Base-by-base conservation (phyloP, 495 filamentous ascomycete genomes). In the Aspergillus indologenus region DNA sequence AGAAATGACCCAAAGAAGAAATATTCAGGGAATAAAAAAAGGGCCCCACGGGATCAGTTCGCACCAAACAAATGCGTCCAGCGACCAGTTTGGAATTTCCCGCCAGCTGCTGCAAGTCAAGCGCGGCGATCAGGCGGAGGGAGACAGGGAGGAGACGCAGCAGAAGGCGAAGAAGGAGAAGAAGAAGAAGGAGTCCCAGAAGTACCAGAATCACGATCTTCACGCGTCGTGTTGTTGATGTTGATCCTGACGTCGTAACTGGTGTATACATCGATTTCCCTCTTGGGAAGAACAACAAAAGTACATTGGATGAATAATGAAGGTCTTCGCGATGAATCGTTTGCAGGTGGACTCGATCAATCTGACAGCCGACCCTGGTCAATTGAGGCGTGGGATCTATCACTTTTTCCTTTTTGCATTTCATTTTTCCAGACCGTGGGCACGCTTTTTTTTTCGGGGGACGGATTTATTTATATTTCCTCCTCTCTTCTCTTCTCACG, bases 101-200 rank as follows among this genome's bases (percentile, higher is more conserved):
- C 55, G 45, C 31, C 17, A 54, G 40, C 55, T 60, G 61, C 65
- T 60, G 61, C 65, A 53, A 62, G 65, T 64, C 61, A 67, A 67
- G 52, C 58, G 61, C 61, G 60, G 54, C 61, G 61, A 64, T 67
- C 65, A 67, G 65, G 62, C 65, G 61, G 65, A 67, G 62, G 61
- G 52, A 58, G 65, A 44, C 56, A 61, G 50, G 23, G 53, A 61
- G 60, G 52, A 66, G 61, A 61, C 46, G 29, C 47, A 15, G n/a
- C n/a, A n/a, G 54, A 57, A 15, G 44, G 45, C 44, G 31, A 18
- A 49, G 46, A 46, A 58, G 54, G 2, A 43, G 12, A 20, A 34
- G 31, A 48, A 12, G 34, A 17, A 34, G 14, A 45, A 48, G 53
- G 40, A 34, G 19, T 29, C 50, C 14, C 29, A 26, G 17, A 31